Evolutionary conservation across 2,329 filamentous ascomycete species (phyloP).

Genomic region (Penicillium psychrosexuale): DNA sequence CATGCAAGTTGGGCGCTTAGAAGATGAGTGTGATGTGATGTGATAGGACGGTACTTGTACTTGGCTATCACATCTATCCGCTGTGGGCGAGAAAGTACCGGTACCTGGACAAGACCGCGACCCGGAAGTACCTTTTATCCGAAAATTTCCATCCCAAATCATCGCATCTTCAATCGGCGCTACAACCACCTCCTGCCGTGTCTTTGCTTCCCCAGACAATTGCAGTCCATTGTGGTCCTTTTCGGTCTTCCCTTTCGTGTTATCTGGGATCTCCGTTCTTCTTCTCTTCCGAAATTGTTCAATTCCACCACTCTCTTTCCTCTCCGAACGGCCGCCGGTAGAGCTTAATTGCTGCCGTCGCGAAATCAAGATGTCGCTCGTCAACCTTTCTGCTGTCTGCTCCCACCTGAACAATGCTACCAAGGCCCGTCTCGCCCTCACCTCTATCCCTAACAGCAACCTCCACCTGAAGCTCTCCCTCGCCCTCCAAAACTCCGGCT

Average conservation of each 20-base stretch:
- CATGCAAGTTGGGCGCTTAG: constrained; percentile 23
- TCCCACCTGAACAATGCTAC: constrained; percentile 89
- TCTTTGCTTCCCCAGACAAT: neutral
- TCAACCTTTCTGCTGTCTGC: constrained; percentile 74
- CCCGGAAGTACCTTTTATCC: constrained; percentile 30
- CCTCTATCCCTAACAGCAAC: constrained; percentile 76
- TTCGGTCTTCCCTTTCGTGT: neutral
- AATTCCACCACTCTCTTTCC: constrained; percentile 3
- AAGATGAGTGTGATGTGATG: constrained; percentile 17
- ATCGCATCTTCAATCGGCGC: constrained; percentile 3
- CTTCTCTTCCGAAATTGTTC: neutral
- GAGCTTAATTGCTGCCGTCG: constrained; percentile 20
- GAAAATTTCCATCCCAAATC: constrained; percentile 35
- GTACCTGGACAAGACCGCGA: constrained; percentile 1
- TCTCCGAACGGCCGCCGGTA: constrained; percentile 8
- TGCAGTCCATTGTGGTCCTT: constrained; percentile 1
- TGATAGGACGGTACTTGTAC: constrained; percentile 15
- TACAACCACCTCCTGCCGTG: constrained; percentile 5
- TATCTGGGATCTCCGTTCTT: neutral
- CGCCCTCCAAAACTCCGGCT: constrained; percentile 77
- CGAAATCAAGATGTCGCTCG: constrained; percentile 62
- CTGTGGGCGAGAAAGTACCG: constrained; percentile 7
- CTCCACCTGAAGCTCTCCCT: constrained; percentile 73
- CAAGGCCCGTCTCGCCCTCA: constrained; percentile 76
- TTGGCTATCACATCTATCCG: constrained; percentile 5